Evolutionary conservation across 768 basidiomycete genomes (phyloP), one percentile per base, ranked within the genome.

Genomic region (Hydnum rufescens): DNA sequence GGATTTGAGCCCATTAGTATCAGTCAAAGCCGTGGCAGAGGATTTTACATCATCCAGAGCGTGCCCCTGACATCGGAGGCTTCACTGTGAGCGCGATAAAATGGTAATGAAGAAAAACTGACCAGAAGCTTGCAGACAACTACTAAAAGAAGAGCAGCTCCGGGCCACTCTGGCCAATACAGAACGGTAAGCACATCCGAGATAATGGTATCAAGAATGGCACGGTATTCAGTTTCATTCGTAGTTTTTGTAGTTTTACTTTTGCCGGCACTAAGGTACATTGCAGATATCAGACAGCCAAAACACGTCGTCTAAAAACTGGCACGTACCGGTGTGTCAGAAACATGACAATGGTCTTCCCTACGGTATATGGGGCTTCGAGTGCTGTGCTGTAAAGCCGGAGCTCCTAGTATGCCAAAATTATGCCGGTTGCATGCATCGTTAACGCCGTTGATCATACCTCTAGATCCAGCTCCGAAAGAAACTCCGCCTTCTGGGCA

Each of bases 81-180:
- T 23, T 4, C 32, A 3, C 50, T 3, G 51, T 49, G 16, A 26
- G 16, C 31, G 30, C 19, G n/a, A 36, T 32, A 34, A 26, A 18
- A 34, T 5, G 4, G 32, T 5, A 42, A 28, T 56, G 34, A 36
- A 32, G 36, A 48, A 42, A 30, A 13, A 58, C 72, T 5, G 54
- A 88, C 92, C 86, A 97, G 86, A 58, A 79, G 80, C 62, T 80
- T 82, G 57, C 79, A 82, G 4, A 80, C 76, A 46, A 95, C 80
- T 42, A 73, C 76, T 32, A 97, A 66, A 34, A 95, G 70, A 18
- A 95, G 65, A 42, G 78, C 74, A 1, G 95, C 86, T 5, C 86
- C 92, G 4, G 95, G 95, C 90, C 93, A 99, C 65, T 99, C 95
- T 0, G 95, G 92, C 77, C 86, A 86, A 62, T 82, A 90, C 4